Conservation (phyloP, 768 basidiomycete genomes). For the Boletus rubroflammeus region DNA sequence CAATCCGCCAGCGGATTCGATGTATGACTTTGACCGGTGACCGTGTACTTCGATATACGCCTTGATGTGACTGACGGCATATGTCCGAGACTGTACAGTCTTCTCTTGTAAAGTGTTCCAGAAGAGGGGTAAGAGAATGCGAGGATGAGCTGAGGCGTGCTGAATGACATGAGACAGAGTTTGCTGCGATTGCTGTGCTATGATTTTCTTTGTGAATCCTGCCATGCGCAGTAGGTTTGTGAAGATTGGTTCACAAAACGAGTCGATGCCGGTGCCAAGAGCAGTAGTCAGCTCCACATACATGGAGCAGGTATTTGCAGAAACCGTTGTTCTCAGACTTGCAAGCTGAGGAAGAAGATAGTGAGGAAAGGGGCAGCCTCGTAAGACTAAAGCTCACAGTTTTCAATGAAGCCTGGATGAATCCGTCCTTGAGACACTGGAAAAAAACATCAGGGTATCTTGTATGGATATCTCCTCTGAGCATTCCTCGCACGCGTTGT, state of each 20-base stretch:
- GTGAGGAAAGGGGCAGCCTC: background rate
- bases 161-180: constrained; percentile 65
- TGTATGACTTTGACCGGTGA: constrained; percentile 51
- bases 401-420: constrained; percentile 81
- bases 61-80: constrained; percentile 65
- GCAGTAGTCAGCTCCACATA: constrained; percentile 69
- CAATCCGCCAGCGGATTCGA: constrained; percentile 66
- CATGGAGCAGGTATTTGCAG: constrained; percentile 71
- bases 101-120: constrained; percentile 75
- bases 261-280: constrained; percentile 70
- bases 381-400: constrained; percentile 51
- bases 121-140: constrained; percentile 63
- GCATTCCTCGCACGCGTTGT: constrained; percentile 79
- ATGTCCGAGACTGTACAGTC: constrained; percentile 68
- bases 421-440: constrained; percentile 67
- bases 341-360: constrained; percentile 50
- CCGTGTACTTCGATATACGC: constrained; percentile 75
- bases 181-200: constrained; percentile 80
- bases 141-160: constrained; percentile 67
- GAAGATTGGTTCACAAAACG: constrained; percentile 72
- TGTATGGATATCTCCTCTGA: constrained; percentile 77
- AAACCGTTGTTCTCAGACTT: constrained; percentile 89
- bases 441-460: constrained; percentile 76
- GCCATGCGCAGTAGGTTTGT: constrained; percentile 83
- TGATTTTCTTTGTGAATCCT: constrained; percentile 88